Conservation (phyloP, 2,329 filamentous ascomycete species). For the Paraconiothyrium sp. region DNA sequence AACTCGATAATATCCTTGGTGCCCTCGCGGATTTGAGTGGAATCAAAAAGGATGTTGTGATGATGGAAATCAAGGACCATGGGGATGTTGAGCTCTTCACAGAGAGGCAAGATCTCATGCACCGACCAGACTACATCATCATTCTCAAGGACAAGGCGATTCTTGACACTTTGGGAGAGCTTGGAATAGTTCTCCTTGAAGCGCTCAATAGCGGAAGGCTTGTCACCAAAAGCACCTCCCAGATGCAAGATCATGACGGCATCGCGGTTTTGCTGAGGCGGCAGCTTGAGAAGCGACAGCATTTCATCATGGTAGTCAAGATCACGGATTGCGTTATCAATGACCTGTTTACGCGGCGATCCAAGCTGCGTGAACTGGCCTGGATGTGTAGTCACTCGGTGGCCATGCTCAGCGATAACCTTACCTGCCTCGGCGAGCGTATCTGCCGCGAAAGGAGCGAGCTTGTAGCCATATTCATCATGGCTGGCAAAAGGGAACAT, state of each 20-base stretch:
- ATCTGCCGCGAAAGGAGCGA: slow-evolving; percentile 83
- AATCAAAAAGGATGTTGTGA: slow-evolving; percentile 91
- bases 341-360: slow-evolving; percentile 80
- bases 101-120: slow-evolving; percentile 87
- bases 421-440: slow-evolving; percentile 78
- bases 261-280: slow-evolving; percentile 80
- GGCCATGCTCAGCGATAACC: slow-evolving; percentile 79
- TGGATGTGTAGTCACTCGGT: slow-evolving; percentile 88
- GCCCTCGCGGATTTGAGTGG: slow-evolving; percentile 77
- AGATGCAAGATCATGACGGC: slow-evolving; percentile 96
- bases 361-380: slow-evolving; percentile 91
- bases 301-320: slow-evolving; percentile 89
- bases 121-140: slow-evolving; percentile 95
- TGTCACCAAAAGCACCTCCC: slow-evolving; percentile 91
- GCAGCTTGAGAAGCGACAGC: slow-evolving; percentile 78
- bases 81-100: slow-evolving; percentile 93
- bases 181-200: slow-evolving; percentile 78
- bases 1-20: slow-evolving; percentile 81
- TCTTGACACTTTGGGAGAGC: slow-evolving; percentile 76
- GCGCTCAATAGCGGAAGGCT: slow-evolving; percentile 77
- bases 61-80: slow-evolving; percentile 94
- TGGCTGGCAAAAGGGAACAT: slow-evolving; percentile 98
- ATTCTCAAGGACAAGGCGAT: slow-evolving; percentile 87
- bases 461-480: slow-evolving; percentile 82
- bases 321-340: slow-evolving; percentile 80